Conservation (phyloP, 345 rosid species). For the Microthlaspi erraticum region DNA sequence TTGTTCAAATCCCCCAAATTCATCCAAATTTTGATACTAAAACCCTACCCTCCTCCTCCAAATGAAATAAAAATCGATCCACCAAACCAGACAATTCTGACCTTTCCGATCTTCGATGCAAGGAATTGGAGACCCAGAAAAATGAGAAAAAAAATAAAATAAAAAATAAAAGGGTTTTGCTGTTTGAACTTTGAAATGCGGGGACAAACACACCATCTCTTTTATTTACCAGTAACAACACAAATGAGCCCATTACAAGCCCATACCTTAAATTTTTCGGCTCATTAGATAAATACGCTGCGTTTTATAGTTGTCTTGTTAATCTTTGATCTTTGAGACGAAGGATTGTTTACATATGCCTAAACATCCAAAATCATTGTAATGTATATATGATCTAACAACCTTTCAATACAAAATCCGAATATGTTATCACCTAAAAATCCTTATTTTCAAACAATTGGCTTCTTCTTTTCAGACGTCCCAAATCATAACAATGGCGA, state of each 20-base stretch:
- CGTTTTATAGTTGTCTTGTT: no score
- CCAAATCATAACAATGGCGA: constrained; percentile 81
- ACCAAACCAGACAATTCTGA: background rate
- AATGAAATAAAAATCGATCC: background rate
- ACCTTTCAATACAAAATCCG: background rate
- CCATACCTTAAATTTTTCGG: background rate
- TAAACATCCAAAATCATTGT: constrained; percentile 4
- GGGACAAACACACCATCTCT: constrained; percentile 1
- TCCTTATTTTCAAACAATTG: background rate
- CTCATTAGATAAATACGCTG: no score
- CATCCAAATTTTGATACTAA: constrained; percentile 3
- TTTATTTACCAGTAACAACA: background rate
- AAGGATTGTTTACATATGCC: no score
- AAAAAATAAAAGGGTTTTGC: no score
- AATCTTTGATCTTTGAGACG: no score
- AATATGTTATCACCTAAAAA: constrained; percentile 4
- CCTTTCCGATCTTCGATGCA: constrained; percentile 11
- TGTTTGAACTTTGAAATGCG: constrained; percentile 31
- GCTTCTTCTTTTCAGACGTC: constrained; percentile 38
- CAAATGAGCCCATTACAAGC: background rate
- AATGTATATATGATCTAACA: background rate
- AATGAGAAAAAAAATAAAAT: background rate
- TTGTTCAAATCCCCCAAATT: constrained; percentile 60
- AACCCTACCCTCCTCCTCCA: no score
- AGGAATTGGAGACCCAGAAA: background rate